Conservation (phyloP, 2,329 filamentous ascomycete species). For the Alternaria sp. region DNA sequence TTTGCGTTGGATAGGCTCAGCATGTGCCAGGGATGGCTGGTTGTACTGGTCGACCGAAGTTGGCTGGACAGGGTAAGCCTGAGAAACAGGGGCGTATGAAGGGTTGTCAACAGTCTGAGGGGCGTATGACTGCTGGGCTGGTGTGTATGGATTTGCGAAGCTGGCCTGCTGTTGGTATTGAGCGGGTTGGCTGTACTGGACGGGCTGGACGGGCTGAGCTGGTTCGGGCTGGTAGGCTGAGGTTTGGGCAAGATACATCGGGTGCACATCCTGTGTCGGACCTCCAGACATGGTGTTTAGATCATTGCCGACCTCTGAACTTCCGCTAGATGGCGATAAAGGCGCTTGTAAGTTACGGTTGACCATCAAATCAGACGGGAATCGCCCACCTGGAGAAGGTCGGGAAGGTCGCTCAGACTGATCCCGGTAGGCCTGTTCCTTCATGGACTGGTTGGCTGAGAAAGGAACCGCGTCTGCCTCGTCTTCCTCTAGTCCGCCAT, state of each 20-base stretch:
- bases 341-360: constrained; percentile 83
- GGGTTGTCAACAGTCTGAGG: not conserved
- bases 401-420: constrained; percentile 61
- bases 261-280: constrained; percentile 51
- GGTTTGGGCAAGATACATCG: constrained; percentile 28
- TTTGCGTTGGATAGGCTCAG: constrained; percentile 30
- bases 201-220: constrained; percentile 16
- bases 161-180: constrained; percentile 20
- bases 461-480: constrained; percentile 71
- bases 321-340: constrained; percentile 81
- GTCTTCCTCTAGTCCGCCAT: constrained; percentile 53
- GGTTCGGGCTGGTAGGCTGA: constrained; percentile 26
- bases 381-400: constrained; percentile 91
- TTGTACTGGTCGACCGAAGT: not conserved
- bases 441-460: constrained; percentile 62
- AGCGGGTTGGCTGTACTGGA: constrained; percentile 6
- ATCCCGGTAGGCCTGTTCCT: constrained; percentile 42
- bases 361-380: constrained; percentile 91
- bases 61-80: constrained; percentile 3
- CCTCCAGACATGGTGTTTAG: constrained; percentile 65
- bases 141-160: constrained; percentile 24
- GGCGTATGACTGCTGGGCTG: constrained; percentile 18
- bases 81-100: constrained; percentile 3
- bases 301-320: constrained; percentile 69
- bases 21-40: constrained; percentile 1